Evolutionary conservation across 257 asterid species (phyloP).

Genomic region (Fraxinus anomala): DNA sequence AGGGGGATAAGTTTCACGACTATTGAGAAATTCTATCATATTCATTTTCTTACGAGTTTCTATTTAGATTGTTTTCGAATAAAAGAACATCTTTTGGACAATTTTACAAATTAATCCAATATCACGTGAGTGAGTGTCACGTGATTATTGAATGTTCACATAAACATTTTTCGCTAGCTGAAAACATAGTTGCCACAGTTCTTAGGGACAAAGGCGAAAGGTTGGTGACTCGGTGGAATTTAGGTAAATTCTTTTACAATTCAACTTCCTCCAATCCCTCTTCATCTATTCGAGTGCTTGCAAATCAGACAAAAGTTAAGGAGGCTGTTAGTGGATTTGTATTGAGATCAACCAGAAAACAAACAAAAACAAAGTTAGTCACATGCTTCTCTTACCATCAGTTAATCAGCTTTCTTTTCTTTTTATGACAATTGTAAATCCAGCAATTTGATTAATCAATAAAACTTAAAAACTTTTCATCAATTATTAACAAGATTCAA

Average conservation of each 20-base stretch:
- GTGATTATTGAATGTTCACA: no score
- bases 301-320: no score
- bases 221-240: no score
- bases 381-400: neutral
- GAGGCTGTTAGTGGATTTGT: neutral
- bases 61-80: no score
- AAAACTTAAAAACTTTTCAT: conserved; percentile 36
- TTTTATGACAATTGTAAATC: conserved; percentile 6
- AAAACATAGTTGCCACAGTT: no score
- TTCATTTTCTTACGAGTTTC: neutral
- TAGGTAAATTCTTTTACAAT: no score
- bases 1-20: neutral
- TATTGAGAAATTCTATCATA: no score
- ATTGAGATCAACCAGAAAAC: neutral
- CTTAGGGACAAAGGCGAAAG: no score
- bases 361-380: neutral
- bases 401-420: conserved; percentile 18
- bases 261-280: no score
- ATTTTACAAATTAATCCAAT: no score
- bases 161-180: no score
- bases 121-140: neutral
- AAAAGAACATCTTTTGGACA: neutral
- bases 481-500: conserved; percentile 43
- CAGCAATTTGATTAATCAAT: conserved; percentile 26
- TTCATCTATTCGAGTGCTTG: no score